These are phyloP conservation scores for Teratosphaeriaceae sp. DNA, from an alignment of 2,329 filamentous ascomycete species.

Conservation along the genomic window DNA sequence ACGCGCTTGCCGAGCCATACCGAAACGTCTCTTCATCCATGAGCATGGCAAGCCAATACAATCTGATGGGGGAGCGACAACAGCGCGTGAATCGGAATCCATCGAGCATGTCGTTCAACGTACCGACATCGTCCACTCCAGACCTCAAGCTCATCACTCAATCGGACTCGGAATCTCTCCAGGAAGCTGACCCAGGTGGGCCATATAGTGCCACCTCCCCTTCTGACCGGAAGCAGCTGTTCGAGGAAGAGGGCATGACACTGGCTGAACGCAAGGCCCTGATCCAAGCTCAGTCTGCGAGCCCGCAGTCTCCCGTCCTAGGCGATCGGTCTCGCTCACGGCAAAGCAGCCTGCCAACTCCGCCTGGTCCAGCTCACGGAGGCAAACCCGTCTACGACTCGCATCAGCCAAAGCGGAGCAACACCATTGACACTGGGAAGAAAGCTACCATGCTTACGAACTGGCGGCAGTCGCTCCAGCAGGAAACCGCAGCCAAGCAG, in stretches of 20 bases:
- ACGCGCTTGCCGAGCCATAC: conserved; percentile 10
- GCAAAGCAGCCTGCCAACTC: not conserved
- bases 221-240: conserved; percentile 6
- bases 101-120: conserved; percentile 33
- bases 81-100: conserved; percentile 40
- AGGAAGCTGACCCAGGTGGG: no score
- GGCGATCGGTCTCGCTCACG: not conserved
- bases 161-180: conserved; percentile 10
- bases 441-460: conserved; percentile 57
- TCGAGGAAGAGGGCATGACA: conserved; percentile 61
- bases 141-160: conserved; percentile 20
- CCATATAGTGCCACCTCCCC: conserved; percentile 9
- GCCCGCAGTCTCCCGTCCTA: not conserved
- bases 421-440: conserved; percentile 35
- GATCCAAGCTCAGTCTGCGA: conserved; percentile 23
- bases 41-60: conserved; percentile 31
- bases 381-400: conserved; percentile 34
- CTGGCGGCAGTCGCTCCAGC: conserved; percentile 45
- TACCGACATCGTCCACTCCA: conserved; percentile 24
- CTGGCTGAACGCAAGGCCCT: conserved; percentile 54
- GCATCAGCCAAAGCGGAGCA: conserved; percentile 48
- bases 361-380: not conserved
- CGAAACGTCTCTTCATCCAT: conserved; percentile 13
- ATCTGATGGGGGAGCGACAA: conserved; percentile 51
- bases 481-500: conserved; percentile 13